Evolutionary conservation across 2,329 filamentous ascomycete genomes (phyloP).

Genomic region (Blastomyces parvus): DNA sequence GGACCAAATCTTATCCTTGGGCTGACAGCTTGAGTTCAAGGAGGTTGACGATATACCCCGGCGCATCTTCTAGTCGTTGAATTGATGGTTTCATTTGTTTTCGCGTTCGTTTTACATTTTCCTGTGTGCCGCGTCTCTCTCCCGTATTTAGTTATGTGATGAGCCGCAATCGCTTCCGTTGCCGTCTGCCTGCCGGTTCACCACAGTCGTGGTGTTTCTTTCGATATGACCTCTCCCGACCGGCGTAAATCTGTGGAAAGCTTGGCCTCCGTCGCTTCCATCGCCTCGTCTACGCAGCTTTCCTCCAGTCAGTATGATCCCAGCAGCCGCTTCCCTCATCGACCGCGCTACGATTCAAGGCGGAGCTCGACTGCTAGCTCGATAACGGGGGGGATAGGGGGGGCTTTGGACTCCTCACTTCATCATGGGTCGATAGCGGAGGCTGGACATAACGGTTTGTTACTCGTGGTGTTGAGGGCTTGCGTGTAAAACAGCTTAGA

Average conservation of each 20-base stretch:
- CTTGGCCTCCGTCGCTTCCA: constrained; percentile 47
- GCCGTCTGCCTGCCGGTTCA: constrained; percentile 1
- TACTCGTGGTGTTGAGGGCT: not conserved
- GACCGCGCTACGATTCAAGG: constrained; percentile 38
- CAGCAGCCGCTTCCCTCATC: constrained; percentile 22
- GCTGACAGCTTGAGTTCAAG: not conserved
- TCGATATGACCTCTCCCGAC: constrained; percentile 52
- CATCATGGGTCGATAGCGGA: constrained; percentile 52
- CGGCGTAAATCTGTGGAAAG: constrained; percentile 59
- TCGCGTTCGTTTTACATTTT: not conserved
- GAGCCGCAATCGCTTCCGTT: not conserved
- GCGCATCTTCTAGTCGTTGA: not conserved
- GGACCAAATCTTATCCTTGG: not conserved
- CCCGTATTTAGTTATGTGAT: constrained; percentile 2
- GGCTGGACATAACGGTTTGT: constrained; percentile 58
- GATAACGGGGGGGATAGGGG: constrained; percentile 73
- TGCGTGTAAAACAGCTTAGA: not conserved
- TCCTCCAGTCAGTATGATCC: constrained; percentile 29
- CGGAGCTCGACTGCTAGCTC: constrained; percentile 82
- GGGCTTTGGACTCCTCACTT: constrained; percentile 61
- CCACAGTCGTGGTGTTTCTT: constrained; percentile 3
- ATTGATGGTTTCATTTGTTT: not conserved
- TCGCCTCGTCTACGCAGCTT: constrained; percentile 42
- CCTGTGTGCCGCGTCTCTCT: not conserved
- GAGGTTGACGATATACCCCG: not conserved